Evolutionary conservation across 768 basidiomycete species (phyloP), one percentile per base, ranked within the genome.

Genomic region (Stropharia rugosoannulata): DNA sequence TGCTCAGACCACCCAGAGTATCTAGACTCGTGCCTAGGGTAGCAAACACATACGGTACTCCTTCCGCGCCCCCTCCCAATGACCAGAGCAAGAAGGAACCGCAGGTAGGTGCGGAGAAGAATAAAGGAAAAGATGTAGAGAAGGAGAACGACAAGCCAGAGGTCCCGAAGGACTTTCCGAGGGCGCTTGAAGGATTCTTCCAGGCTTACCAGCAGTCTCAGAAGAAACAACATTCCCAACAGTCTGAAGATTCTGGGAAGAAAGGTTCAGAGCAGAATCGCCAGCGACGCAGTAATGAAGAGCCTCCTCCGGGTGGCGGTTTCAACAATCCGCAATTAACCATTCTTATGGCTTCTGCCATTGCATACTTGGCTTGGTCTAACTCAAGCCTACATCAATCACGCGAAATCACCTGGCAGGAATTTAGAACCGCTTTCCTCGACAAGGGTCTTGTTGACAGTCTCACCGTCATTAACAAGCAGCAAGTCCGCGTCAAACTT

Each of bases 321-420:
- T 84, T 86, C 62, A 81, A 77, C 62, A 87, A 86, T 61, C 76
- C 81, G 16, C 79, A 82, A 65, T 61, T 82, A 27, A 75, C 66
- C 4, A 83, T 82, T 62, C 64, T 89, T 53, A 70, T 73, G 18
- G 76, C 74, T 3, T 75, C 86, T 50, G 80, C 82, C 25, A 78
- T 84, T 12, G 81, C 83, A 18, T 87, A 85, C 64, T 79, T 88
- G 62, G 75, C 88, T 12, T 90, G 87, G 62, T 81, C 82, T 12
- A 76, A 83, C 55, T 80, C 85, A 11, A 76, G 75, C 38, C 70
- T 75, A 0, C 74, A 80, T 4, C 72, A 75, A 22, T 84, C 89
- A 1, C 84, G 90, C 56, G 97, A 99, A 74, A 98, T 99, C 62
- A 99, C 97, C 60, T 99, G 97, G 96, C 95, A 98, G 73, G 97